Evolutionary conservation across 2,329 filamentous ascomycete species (phyloP), one percentile per base, ranked within the genome.

Genomic region (Phoma sp.): DNA sequence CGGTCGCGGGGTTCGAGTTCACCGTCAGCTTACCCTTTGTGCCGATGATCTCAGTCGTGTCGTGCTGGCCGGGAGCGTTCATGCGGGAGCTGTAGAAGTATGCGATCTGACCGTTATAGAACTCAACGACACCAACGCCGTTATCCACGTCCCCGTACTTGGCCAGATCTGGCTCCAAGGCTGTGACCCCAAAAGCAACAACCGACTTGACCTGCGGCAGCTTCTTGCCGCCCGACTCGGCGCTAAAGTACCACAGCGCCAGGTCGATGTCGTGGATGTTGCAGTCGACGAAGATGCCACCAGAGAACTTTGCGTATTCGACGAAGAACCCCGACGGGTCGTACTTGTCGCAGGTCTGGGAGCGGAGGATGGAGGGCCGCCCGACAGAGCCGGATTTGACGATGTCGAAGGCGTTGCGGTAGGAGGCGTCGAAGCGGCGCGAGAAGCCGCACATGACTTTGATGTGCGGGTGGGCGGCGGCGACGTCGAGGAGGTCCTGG

Each of bases 261-360:
- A 88, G 79, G 58, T 87, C 85, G 61, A 89, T 89, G 63, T 89
- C 87, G 76, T 89, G 87, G 65, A 89, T 85, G 46, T 83, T 85
- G 75, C 84, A 87, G 76, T 89, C 87, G 52, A 89, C 87, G 62
- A 89, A 89, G 68, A 89, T 88, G 22, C 86, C 86, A 30, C 87
- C 87, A 1, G 78, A 83, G 73, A 83, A 86, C 62, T 85, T 78
- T 10, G 87, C 85, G 72, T 89, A 89, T 22, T 81, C 78, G 49
- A 89, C 85, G 69, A 89, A 89, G 79, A 88, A 89, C 40, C 86
- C 86, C 0, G 79, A 80, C 0, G 85, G 83, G 55, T 88, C 85
- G 52, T 84, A 63, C 68, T 85, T 87, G 73, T 89, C 86, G 72
- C 85, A 88, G 0, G 86, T 89, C 71, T 89, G 86, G 40, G 80